phyloP scores from a whole-genome alignment of 495 filamentous ascomycete genomes.

The Ramalina intermedia region DNA sequence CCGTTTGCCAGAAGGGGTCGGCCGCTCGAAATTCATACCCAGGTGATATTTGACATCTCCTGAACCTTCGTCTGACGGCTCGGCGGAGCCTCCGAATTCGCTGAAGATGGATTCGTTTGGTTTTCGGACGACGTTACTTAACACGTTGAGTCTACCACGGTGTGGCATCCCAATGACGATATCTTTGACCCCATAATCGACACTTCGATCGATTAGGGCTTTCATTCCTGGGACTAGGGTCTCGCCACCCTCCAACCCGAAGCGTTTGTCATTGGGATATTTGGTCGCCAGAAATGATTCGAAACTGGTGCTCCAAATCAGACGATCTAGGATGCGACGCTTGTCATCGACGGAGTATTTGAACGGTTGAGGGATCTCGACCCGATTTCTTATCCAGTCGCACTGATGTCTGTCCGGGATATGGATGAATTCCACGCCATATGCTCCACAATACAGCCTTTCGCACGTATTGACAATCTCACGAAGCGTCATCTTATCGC shows the following conservation, averaged over 20 bases:
- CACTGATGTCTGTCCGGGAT: constrained; percentile 95
- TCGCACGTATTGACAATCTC: constrained; percentile 92
- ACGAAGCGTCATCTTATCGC: constrained; percentile 89
- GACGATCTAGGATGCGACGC: constrained; percentile 86
- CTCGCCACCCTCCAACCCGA: constrained; percentile 94
- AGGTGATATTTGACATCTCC: constrained; percentile 99
- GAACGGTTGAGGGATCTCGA: constrained; percentile 88
- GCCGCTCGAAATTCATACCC: constrained; percentile 99
- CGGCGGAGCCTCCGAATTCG: constrained; percentile 83
- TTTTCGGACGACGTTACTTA: constrained; percentile 97
- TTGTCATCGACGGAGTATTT: constrained; percentile 95
- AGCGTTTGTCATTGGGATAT: constrained; percentile 98
- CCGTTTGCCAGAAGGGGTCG: constrained; percentile 94
- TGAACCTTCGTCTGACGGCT: constrained; percentile 86
- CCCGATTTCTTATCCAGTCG: constrained; percentile 89
- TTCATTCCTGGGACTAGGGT: constrained; percentile 98
- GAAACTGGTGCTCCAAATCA: constrained; percentile 97
- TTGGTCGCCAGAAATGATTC: constrained; percentile 89
- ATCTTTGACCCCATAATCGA: constrained; percentile 96
- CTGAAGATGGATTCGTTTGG: constrained; percentile 99
- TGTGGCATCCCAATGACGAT: constrained; percentile 99
- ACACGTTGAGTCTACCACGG: constrained; percentile 92
- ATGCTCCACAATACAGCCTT: constrained; percentile 89
- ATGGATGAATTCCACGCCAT: constrained; percentile 96
- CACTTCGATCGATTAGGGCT: constrained; percentile 91